Percentiles rank a stretch among this genome's conserved stretches.
phyloP scores from a whole-genome alignment of 2,329 filamentous ascomycete genomes.

The Phialophora chinensis region DNA sequence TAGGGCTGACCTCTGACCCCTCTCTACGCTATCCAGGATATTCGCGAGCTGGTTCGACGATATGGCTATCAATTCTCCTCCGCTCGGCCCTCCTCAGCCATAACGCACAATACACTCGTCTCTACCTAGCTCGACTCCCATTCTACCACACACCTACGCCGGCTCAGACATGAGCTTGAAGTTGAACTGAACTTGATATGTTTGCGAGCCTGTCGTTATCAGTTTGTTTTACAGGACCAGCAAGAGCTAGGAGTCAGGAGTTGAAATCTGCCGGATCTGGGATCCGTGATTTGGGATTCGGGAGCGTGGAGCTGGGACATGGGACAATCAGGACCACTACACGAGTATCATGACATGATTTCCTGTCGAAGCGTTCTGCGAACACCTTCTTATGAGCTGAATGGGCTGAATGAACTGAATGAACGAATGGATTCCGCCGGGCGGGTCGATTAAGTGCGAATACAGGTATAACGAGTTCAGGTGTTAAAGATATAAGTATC shows the following conservation, averaged over 20 bases:
- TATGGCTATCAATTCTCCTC: conserved; percentile 18
- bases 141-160: not conserved
- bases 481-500: not conserved
- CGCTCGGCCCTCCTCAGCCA: not conserved
- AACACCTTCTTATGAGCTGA: not conserved
- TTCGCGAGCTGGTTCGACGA: conserved; percentile 13
- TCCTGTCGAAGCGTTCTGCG: not conserved
- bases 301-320: not conserved
- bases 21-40: not conserved
- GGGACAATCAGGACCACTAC: too few species aligned
- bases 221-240: not conserved
- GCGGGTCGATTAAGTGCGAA: not conserved
- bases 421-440: not conserved
- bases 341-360: not conserved
- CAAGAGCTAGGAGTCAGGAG: not conserved
- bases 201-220: not conserved
- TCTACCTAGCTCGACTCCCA: not conserved
- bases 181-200: not conserved
- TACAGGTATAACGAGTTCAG: not conserved
- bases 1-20: not conserved
- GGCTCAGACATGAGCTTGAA: not conserved
- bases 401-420: not conserved
- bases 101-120: not conserved
- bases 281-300: too few species aligned
- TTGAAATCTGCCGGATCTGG: too few species aligned